Percentiles rank a stretch among this genome's conserved stretches.
Conservation (phyloP, 1,139 yeast species). For the Taphrina communis region DNA sequence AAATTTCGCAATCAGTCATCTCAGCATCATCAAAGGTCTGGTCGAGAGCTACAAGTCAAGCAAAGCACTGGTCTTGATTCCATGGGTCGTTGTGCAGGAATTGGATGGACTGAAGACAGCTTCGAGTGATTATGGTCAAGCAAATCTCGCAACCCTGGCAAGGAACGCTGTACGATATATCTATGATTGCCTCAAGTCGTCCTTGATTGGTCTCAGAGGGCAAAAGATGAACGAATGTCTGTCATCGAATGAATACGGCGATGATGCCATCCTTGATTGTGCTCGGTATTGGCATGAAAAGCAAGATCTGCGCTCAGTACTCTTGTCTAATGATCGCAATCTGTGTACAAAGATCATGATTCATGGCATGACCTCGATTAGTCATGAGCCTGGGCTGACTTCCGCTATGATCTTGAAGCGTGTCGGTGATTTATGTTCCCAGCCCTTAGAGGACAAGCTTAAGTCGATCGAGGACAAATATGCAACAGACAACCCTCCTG, state of each 20-base stretch:
- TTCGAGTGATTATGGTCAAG: constrained; percentile 23
- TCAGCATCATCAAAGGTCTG: constrained; percentile 62
- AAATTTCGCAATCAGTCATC: constrained; percentile 72
- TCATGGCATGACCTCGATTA: constrained; percentile 22
- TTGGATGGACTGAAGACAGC: constrained; percentile 72
- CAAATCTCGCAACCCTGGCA: constrained; percentile 55
- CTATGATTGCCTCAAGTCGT: constrained; percentile 63
- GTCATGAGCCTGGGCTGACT: constrained; percentile 17
- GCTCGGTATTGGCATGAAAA: constrained; percentile 65
- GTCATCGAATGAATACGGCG: constrained; percentile 58
- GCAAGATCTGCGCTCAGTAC: constrained; percentile 59
- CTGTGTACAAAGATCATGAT: constrained; percentile 77
- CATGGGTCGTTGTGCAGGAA: constrained; percentile 72
- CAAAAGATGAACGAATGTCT: constrained; percentile 63
- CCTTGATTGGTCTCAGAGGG: constrained; percentile 62
- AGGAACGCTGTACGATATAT: constrained; percentile 83
- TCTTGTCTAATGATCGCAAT: constrained; percentile 82
- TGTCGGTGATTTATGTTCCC: background rate
- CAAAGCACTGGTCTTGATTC: constrained; percentile 65
- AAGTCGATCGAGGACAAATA: background rate
- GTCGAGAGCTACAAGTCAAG: constrained; percentile 54
- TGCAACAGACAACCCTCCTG: background rate
- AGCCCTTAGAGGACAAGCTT: background rate
- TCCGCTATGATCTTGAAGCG: background rate
- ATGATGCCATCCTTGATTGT: constrained; percentile 86